Evolutionary conservation across 1,139 yeast species (phyloP).

Genomic region (Nakaseomyces bracarensis): DNA sequence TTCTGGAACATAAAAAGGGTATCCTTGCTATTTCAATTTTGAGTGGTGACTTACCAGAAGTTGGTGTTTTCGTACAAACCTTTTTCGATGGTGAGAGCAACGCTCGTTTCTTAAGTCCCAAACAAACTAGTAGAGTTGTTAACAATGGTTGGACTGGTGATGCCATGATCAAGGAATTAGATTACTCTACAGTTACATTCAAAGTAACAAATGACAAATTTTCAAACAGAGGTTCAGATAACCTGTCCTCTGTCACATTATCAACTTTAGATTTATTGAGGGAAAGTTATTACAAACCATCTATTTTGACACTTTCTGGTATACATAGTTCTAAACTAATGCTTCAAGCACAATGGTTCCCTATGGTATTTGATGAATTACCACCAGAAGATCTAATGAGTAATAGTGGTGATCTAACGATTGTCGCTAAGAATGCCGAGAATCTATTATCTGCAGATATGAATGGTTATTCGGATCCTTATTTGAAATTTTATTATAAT

Average conservation of each 20-base stretch:
- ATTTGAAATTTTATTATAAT: slow-evolving; percentile 56
- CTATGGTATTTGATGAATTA: slow-evolving; percentile 50
- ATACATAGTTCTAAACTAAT: slow-evolving; percentile 41
- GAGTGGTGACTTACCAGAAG: slow-evolving; percentile 47
- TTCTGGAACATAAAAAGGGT: slow-evolving; percentile 61
- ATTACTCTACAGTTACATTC: slow-evolving; percentile 58
- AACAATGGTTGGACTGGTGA: slow-evolving; percentile 61
- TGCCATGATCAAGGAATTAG: slow-evolving; percentile 63
- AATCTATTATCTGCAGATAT: slow-evolving; percentile 75
- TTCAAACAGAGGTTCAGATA: slow-evolving; percentile 47
- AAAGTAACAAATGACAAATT: slow-evolving; percentile 50
- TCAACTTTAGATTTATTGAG: slow-evolving; percentile 63
- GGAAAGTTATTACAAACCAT: slow-evolving; percentile 55
- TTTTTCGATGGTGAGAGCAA: slow-evolving; percentile 69
- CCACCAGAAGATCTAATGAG: slow-evolving; percentile 71
- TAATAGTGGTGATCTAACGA: slow-evolving; percentile 65
- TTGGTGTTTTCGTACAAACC: slow-evolving; percentile 56
- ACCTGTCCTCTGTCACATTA: slow-evolving; percentile 54
- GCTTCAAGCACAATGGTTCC: slow-evolving; percentile 71
- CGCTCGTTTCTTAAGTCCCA: slow-evolving; percentile 49
- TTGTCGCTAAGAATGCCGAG: slow-evolving; percentile 58
- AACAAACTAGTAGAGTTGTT: slow-evolving; percentile 36
- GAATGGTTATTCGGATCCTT: slow-evolving; percentile 92
- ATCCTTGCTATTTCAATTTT: slow-evolving; percentile 60
- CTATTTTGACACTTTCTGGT: slow-evolving; percentile 46